phyloP scores from a whole-genome alignment of 805 yeast species.

The Saccharomycopsis schoenii region DNA sequence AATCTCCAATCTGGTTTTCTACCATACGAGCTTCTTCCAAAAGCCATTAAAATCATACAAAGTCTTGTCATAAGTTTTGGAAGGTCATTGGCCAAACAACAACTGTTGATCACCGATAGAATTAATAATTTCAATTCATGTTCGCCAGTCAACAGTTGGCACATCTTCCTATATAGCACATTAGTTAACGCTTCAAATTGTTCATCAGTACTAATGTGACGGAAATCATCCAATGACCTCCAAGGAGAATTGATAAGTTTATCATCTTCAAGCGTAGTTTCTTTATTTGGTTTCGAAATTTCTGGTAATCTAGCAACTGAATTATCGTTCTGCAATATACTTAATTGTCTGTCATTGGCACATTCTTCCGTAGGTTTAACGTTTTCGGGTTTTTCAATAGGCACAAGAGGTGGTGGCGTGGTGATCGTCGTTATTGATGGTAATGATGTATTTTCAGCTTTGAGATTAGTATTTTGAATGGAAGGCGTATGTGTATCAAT shows the following conservation, averaged over 20 bases:
- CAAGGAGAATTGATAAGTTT: background rate
- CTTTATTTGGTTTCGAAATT: background rate
- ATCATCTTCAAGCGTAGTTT: background rate
- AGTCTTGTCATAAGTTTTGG: conserved; percentile 14
- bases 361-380: conserved; percentile 11
- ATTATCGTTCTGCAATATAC: background rate
- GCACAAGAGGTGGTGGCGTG: background rate
- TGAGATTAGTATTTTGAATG: too few species aligned
- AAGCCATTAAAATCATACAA: conserved; percentile 9
- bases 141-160: conserved; percentile 2
- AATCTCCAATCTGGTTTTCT: conserved; percentile 16
- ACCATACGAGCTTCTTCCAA: conserved; percentile 16
- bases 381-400: background rate
- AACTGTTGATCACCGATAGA: conserved; percentile 6
- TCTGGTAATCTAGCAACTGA: too few species aligned
- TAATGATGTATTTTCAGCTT: too few species aligned
- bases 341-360: conserved; percentile 12
- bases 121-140: conserved; percentile 12
- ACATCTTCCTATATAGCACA: conserved; percentile 1
- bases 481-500: too few species aligned
- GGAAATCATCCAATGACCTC: background rate
- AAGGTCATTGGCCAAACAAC: conserved; percentile 1
- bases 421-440: too few species aligned
- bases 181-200: conserved; percentile 3
- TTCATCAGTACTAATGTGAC: conserved; percentile 2